Base-by-base conservation (phyloP, 352 stramenopile species). In the Peronospora destructor region DNA sequence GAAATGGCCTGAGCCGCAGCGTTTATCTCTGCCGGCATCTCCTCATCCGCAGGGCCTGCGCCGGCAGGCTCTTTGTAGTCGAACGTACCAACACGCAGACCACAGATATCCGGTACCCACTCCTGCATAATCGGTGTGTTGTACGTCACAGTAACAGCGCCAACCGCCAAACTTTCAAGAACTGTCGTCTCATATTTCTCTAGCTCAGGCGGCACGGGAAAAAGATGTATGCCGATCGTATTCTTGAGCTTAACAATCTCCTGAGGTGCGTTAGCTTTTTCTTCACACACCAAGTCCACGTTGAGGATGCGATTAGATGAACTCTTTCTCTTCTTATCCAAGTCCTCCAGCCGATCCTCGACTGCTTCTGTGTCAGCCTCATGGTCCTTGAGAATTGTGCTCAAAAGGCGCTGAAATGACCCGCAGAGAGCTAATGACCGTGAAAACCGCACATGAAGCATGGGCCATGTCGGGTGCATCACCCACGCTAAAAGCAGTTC, bases 41-140 rank as follows among this genome's bases (percentile, higher is more conserved):
- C 29, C 33, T 45, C 58, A 46, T 58, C 46, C 4, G 39, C 47
- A 38, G 36, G 36, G 0, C 40, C 52, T 16, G 41, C 38, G 19
- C 26, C 39, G 4, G 9, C 19, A 21, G 41, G 17, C 6, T 49
- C 32, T 9, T 54, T 59, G 25, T 68, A 60, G 49, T 74, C 56
- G 42, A 79, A 84, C n/a, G 68, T 60, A 29, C 77, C 77, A 1
- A 84, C 67, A 19, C 74, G 77, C 7, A 86, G 35, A 0, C 77
- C 77, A 38, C 58, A 71, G 14, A 56, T 59, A 50, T 85, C 69
- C 0, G 74, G 71, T 21, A 86, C 65, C 68, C 71, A 88, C 40
- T 88, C 77, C 44, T 81, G 74, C 77, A 86, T 88, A 34, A 86
- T 70, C 21, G 75, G 74, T 12, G 77, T 73, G 53, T 85, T 71